A percentile compares a stretch with the other conserved stretches of the same genome.
phyloP scores from a whole-genome alignment of 2,329 filamentous ascomycete genomes.

The Aotearoamyces nothofagi region DNA sequence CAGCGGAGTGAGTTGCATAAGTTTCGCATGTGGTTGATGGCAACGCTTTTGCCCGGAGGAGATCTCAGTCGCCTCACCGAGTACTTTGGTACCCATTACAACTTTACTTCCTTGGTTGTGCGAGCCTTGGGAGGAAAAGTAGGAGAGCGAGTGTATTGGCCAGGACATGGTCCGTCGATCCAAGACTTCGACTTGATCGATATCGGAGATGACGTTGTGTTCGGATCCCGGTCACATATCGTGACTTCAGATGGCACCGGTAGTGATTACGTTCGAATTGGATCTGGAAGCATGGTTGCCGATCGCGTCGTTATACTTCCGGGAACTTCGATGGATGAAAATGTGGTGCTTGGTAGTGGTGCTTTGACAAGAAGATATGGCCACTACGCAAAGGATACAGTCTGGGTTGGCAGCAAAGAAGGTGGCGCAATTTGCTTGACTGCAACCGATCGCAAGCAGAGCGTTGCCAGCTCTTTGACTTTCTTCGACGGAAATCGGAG shows the following conservation, averaged over 20 bases:
- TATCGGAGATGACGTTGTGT: constrained; percentile 42
- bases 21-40: constrained; percentile 29
- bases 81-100: constrained; percentile 38
- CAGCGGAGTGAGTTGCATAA: constrained; percentile 22
- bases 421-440: constrained; percentile 31
- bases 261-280: constrained; percentile 30
- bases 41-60: constrained; percentile 26
- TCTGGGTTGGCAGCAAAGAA: constrained; percentile 35
- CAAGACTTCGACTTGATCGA: constrained; percentile 38
- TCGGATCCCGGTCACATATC: constrained; percentile 37
- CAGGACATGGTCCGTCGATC: constrained; percentile 35
- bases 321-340: constrained; percentile 31
- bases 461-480: not conserved
- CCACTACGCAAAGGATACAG: constrained; percentile 27
- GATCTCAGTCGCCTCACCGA: constrained; percentile 31
- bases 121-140: constrained; percentile 35
- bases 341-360: constrained; percentile 36
- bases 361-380: constrained; percentile 31
- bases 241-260: constrained; percentile 35
- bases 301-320: constrained; percentile 37
- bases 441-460: not conserved
- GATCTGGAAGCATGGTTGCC: constrained; percentile 37
- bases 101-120: constrained; percentile 33
- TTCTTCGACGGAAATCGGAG: not conserved
- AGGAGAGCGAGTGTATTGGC: constrained; percentile 39